Conservation (phyloP, 2,329 filamentous ascomycete genomes). For the Fusarium proliferatum region DNA sequence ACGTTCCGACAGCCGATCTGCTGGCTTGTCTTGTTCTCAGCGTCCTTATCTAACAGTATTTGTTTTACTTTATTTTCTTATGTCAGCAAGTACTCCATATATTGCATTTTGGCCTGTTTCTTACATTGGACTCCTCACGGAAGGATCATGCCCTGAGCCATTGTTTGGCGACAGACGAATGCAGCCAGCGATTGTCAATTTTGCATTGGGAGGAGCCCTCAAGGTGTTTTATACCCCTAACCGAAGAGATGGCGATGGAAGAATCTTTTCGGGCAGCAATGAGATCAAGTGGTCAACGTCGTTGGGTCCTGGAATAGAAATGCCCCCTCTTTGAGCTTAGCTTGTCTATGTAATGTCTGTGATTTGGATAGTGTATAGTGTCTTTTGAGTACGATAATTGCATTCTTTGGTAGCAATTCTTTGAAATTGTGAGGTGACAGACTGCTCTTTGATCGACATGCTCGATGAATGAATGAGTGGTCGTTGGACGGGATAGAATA, state of each 20-base stretch:
- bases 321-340: constrained; percentile 22
- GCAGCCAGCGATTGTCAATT: constrained; percentile 31
- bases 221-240: constrained; percentile 29
- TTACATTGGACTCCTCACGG: constrained; percentile 22
- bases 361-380: constrained; percentile 42
- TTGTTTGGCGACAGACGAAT: constrained; percentile 29
- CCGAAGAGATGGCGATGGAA: constrained; percentile 29
- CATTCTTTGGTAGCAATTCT: not conserved
- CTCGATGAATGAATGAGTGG: not conserved
- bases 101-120: constrained; percentile 32
- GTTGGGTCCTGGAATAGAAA: constrained; percentile 20
- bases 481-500: constrained; percentile 7
- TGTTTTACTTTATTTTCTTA: constrained; percentile 29
- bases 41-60: constrained; percentile 27
- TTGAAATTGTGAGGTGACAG: not conserved
- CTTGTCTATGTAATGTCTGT: constrained; percentile 43
- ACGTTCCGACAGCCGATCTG: constrained; percentile 31
- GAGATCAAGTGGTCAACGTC: constrained; percentile 23
- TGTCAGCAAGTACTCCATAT: constrained; percentile 39
- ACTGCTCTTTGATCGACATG: not conserved
- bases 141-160: constrained; percentile 9
- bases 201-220: constrained; percentile 31
- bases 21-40: constrained; percentile 32
- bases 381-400: constrained; percentile 27
- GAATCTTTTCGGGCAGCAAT: constrained; percentile 28